Percentiles rank a stretch among this genome's conserved stretches.
phyloP scores from a whole-genome alignment of 257 asterid genomes.

The Solanum arcanum region DNA sequence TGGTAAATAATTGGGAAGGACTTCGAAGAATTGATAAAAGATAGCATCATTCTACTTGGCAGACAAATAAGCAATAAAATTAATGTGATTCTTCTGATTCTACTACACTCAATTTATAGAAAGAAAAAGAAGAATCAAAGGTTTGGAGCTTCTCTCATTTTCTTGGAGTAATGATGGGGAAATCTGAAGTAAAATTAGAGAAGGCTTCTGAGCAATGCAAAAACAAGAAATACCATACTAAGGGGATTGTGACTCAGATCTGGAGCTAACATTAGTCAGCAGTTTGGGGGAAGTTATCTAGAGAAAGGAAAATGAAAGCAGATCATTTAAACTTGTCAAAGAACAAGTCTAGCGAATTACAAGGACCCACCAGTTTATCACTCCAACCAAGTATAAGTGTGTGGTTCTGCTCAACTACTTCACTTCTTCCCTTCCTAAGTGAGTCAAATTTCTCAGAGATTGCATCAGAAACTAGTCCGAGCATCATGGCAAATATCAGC shows the following conservation, averaged over 20 bases:
- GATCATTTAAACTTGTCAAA: background rate
- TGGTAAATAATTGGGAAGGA: background rate
- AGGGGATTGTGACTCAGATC: background rate
- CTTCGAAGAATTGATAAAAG: background rate
- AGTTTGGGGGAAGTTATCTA: background rate
- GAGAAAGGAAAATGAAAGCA: background rate
- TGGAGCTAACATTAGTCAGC: background rate
- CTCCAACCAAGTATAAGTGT: constrained; percentile 94
- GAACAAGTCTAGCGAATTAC: background rate
- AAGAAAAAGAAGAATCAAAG: background rate
- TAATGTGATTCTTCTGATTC: background rate
- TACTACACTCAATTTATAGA: background rate
- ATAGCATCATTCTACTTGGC: background rate
- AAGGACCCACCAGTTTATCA: constrained; percentile 63
- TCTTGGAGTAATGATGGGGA: background rate
- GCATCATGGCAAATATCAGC: constrained; percentile 98
- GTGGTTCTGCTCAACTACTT: constrained; percentile 83
- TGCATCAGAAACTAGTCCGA: constrained; percentile 87
- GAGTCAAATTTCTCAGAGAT: constrained; percentile 92
- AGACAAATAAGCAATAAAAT: background rate
- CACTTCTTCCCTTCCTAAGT: constrained; percentile 86
- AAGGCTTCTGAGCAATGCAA: background rate
- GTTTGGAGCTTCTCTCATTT: background rate
- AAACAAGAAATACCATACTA: background rate
- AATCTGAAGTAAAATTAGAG: background rate